Evolutionary conservation across 176 grass and related monocot species (phyloP), one percentile per base, ranked within the genome.

Genomic region (Aegilops umbellulata): DNA sequence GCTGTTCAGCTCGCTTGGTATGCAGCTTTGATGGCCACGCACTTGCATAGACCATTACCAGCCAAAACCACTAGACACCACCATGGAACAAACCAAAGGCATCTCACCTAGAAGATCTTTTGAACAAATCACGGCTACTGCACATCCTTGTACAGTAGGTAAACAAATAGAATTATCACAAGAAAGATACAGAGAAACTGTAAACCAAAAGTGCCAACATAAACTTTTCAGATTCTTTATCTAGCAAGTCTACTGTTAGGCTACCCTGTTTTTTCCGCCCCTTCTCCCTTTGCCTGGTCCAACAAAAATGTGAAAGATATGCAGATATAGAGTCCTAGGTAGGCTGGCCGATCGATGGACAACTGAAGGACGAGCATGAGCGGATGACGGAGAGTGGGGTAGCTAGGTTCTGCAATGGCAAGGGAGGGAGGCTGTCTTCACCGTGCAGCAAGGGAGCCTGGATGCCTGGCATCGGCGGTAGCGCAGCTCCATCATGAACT

Each of bases 401-500:
- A 46, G 11, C 11, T 26, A 41, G 58, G 38, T 16, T 17, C 17
- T 64, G 64, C 39, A 25, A 24, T 70, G 6, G 38, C 23, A 38
- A 3, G 49, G 80, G 24, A 74, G 24, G 72, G 72, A 27, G 39
- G 38, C 26, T 44, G 23, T 26, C n/a, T 74, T 74, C 42, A 10
- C 49, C 15, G 44, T 53, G 32, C 75, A 81, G 30, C 60, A 76
- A 24, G 10, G 41, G 41, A 42, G 10, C 42, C 14, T 25, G 27
- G 64, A 17, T 2, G 7, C 71, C 7, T 9, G 82, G 19, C 67
- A 87, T 14, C 86, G 90, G 29, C 92, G 87, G 84, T 96, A 99
- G 25, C 60, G 49, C 4, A 97, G 92, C 88, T 85, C 92, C 92
- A 99, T 96, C 51, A 99, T 82, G 22, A 96, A 94, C 80, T 91